Percentiles rank a stretch among this genome's conserved stretches.
Conservation (phyloP, 2,329 filamentous ascomycete species). For the Eutypella sp. region DNA sequence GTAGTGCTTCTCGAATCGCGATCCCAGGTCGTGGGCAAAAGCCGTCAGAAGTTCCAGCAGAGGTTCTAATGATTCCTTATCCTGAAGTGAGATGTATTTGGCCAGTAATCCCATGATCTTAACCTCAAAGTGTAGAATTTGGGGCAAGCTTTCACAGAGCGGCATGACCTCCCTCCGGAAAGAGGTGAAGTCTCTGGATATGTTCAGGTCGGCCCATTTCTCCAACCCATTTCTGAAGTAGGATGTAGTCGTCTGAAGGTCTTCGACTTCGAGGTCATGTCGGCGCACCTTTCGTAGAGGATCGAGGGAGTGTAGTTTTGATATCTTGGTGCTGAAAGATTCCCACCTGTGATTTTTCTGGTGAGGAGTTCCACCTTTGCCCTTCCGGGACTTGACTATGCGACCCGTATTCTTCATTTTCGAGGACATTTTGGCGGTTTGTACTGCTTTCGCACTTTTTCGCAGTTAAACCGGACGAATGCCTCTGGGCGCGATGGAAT, state of each 20-base stretch:
- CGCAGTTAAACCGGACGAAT: constrained; percentile 1
- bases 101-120: constrained; percentile 75
- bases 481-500: not conserved
- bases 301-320: constrained; percentile 83
- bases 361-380: constrained; percentile 66
- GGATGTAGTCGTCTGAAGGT: constrained; percentile 71
- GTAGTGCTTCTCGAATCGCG: constrained; percentile 85
- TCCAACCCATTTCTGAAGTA: constrained; percentile 80
- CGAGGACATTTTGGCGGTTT: constrained; percentile 50
- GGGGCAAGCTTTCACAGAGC: constrained; percentile 82
- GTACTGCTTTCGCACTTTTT: not conserved
- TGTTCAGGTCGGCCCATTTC: constrained; percentile 88
- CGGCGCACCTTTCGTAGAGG: constrained; percentile 85
- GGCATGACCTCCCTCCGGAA: constrained; percentile 73
- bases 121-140: constrained; percentile 86
- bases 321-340: constrained; percentile 83
- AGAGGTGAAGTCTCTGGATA: constrained; percentile 72
- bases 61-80: constrained; percentile 78
- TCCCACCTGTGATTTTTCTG: constrained; percentile 86
- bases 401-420: constrained; percentile 54
- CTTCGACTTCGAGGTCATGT: constrained; percentile 75
- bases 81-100: constrained; percentile 70
- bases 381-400: constrained; percentile 65
- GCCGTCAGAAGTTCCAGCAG: constrained; percentile 83
- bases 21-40: constrained; percentile 89